phyloP scores from a whole-genome alignment of 1,284 basidiomycete species.

The Trametes polyzona region DNA sequence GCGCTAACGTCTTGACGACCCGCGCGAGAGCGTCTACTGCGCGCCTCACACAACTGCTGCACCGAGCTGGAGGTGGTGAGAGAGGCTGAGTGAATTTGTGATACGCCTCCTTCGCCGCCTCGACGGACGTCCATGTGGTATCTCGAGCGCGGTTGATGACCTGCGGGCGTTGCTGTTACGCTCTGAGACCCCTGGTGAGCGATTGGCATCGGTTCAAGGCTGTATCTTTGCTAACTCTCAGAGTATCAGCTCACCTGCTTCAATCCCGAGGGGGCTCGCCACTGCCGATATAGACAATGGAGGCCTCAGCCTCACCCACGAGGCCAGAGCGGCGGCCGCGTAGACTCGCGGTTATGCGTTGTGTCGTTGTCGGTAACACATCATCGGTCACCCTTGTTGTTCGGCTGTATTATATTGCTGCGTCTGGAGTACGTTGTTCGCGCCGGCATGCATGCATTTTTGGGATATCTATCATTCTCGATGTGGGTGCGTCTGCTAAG shows the following conservation, averaged over 20 bases:
- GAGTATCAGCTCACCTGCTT: background rate
- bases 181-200: background rate
- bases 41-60: background rate
- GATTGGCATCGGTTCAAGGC: background rate
- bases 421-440: no score
- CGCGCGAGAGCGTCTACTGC: background rate
- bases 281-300: no score
- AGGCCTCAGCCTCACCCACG: background rate
- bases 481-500: no score
- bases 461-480: no score
- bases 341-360: no score
- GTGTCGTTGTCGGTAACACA: no score
- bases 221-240: background rate
- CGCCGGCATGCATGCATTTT: no score
- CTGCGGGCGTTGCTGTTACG: background rate
- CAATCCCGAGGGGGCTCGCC: background rate
- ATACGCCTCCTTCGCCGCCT: background rate
- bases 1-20: constrained; percentile 7
- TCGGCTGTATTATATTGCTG: no score
- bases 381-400: no score
- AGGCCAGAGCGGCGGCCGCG: no score
- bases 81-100: background rate
- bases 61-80: no score
- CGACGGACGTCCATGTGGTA: background rate
- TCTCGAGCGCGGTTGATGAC: background rate